Evolutionary conservation across 2,329 filamentous ascomycete genomes (phyloP).

Genomic region (Penicillium sumatraense): DNA sequence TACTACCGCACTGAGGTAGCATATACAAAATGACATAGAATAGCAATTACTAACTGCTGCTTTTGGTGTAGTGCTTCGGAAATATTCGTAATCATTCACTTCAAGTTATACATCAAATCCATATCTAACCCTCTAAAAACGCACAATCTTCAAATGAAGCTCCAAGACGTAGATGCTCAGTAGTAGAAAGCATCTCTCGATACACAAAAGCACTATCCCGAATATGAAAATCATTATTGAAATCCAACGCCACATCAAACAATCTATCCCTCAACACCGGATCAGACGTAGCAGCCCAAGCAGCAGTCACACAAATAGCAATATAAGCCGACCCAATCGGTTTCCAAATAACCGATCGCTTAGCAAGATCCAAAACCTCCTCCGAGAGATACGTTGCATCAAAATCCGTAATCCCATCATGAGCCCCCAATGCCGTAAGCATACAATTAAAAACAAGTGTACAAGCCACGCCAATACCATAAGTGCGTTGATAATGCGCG

Average conservation of each 20-base stretch:
- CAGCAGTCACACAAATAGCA: slow-evolving; percentile 29
- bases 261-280: slow-evolving; percentile 17
- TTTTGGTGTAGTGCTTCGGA: too few relatives aligned
- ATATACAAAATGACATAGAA: too few relatives aligned
- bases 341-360: slow-evolving; percentile 30
- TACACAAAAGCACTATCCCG: not conserved
- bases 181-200: slow-evolving; percentile 14
- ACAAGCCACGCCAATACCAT: slow-evolving; percentile 37
- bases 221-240: slow-evolving; percentile 28
- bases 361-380: slow-evolving; percentile 34
- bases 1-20: too few relatives aligned
- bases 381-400: slow-evolving; percentile 28
- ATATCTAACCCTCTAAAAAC: not conserved
- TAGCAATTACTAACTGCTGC: too few relatives aligned
- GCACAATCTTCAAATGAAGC: not conserved
- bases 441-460: slow-evolving; percentile 39
- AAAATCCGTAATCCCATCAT: slow-evolving; percentile 13
- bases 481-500: slow-evolving; percentile 39
- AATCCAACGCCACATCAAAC: slow-evolving; percentile 27
- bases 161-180: slow-evolving; percentile 17
- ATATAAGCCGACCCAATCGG: slow-evolving; percentile 40
- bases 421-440: slow-evolving; percentile 32
- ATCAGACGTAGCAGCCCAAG: slow-evolving; percentile 31
- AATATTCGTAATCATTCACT: not conserved
- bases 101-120: not conserved